Evolutionary conservation across 2,329 filamentous ascomycete species (phyloP), one percentile per base, ranked within the genome.

Genomic region (Sphaerulina vaccinii): DNA sequence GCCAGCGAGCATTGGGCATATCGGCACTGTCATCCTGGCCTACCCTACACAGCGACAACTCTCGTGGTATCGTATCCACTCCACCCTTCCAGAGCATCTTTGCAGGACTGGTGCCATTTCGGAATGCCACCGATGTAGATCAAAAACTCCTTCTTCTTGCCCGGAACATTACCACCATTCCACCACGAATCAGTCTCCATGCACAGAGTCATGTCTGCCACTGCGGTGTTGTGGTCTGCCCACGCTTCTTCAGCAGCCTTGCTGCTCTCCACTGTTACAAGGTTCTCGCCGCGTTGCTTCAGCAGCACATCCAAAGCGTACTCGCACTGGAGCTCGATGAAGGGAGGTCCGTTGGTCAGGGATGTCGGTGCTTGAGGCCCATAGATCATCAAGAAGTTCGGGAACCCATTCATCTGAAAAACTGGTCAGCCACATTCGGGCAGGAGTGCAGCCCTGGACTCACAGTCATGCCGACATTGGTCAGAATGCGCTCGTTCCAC

Each of bases 281-380:
- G 68, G 2, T 66, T 66, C 42, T 73, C 65, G 5, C 70, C 65
- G 42, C 64, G 59, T n/a, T 71, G 59, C 59, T 70, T 70, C n/a
- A 62, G 62, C 48, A 76, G 69, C 5, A 71, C 68, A 40, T 73
- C 68, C 16, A 74, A 63, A 43, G 76, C 75, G 69, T 70, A 76
- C 42, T 76, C 71, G 23, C 68, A 71, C 57, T 77, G 73, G 3
- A 68, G 65, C 53, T 76, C 73, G 18, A 74, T 62, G 50, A 73
- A 75, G 9, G 65, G 71, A 2, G 74, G 74, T 0, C 74, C 74
- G 42, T 77, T 77, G 33, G 66, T 68, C 47, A 75, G 74, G 1
- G 72, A 72, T 0, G 74, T 75, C 1, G 73, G 74, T 16, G 59
- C 53, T 23, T 49, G 37, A 16, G 40, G 42, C 38, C 43, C 49